Percentiles rank a stretch among this genome's conserved stretches.
Conservation (phyloP, 73 alveolate genomes). For the Paramecium caudatum region DNA sequence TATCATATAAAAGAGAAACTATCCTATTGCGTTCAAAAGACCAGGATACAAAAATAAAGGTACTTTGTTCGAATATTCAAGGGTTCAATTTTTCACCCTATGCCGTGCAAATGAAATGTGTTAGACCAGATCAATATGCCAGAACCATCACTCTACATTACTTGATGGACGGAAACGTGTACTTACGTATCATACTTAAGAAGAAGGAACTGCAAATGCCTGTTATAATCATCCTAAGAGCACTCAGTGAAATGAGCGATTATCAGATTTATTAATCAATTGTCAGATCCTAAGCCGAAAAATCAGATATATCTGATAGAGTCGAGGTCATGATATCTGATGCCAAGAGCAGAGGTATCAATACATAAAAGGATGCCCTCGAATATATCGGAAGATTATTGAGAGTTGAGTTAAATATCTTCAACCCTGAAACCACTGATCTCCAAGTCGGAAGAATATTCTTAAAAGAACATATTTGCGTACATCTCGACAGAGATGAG, state of each 20-base stretch:
- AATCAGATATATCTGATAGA: slow-evolving; percentile 95
- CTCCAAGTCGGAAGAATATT: slow-evolving; percentile 95
- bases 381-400: slow-evolving; percentile 93
- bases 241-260: slow-evolving; percentile 94
- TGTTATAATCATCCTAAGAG: slow-evolving; percentile 90
- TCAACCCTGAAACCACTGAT: slow-evolving; percentile 91
- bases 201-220: slow-evolving; percentile 98
- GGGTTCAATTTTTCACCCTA: slow-evolving; percentile 94
- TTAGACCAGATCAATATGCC: slow-evolving; percentile 97
- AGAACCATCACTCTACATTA: slow-evolving; percentile 97
- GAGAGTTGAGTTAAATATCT: slow-evolving; percentile 88
- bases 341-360: slow-evolving; percentile 88
- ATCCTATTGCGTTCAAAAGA: slow-evolving; percentile 97
- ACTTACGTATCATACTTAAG: slow-evolving; percentile 91
- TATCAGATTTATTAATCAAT: slow-evolving; percentile 87
- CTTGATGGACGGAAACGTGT: slow-evolving; percentile 95
- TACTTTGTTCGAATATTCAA: too few relatives aligned
- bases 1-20: slow-evolving; percentile 97
- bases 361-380: slow-evolving; percentile 88
- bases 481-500: slow-evolving; percentile 87
- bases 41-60: slow-evolving; percentile 93
- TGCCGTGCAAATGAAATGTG: slow-evolving; percentile 98
- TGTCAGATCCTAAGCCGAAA: slow-evolving; percentile 93
- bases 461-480: slow-evolving; percentile 91
- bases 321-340: slow-evolving; percentile 96